Percentiles rank a stretch among this genome's conserved stretches.
Conservation (phyloP, 495 filamentous ascomycete genomes). For the Tuber microsphaerosporum region DNA sequence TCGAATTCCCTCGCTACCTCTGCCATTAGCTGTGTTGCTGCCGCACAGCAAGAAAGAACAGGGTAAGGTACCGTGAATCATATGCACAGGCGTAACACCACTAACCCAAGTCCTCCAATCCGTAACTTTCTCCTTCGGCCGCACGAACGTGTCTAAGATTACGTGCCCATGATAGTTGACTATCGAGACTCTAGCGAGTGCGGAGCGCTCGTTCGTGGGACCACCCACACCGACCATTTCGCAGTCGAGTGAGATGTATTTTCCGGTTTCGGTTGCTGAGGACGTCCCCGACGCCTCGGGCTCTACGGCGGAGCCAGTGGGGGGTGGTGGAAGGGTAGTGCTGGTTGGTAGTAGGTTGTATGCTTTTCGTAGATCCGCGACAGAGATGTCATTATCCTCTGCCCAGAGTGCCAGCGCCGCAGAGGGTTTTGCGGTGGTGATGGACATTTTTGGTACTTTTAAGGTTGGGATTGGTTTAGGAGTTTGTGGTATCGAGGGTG, state of each 20-base stretch:
- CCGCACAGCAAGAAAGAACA: neutral
- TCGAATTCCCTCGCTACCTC: constrained; percentile 58
- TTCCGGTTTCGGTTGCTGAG: constrained; percentile 60
- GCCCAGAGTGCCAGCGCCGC: constrained; percentile 47
- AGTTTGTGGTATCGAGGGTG: neutral
- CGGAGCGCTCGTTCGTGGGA: constrained; percentile 55
- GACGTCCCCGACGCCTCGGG: constrained; percentile 10
- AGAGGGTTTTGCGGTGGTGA: constrained; percentile 26
- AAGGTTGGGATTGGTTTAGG: neutral
- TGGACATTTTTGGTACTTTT: constrained; percentile 10
- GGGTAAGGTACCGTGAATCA: constrained; percentile 44
- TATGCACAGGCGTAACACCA: constrained; percentile 65
- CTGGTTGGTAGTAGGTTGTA: constrained; percentile 45
- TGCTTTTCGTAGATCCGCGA: constrained; percentile 55
- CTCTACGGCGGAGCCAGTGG: constrained; percentile 14
- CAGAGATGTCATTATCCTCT: constrained; percentile 56
- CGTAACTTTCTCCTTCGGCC: constrained; percentile 65
- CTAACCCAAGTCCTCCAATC: constrained; percentile 84
- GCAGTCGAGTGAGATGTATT: constrained; percentile 89
- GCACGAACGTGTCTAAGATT: constrained; percentile 85
- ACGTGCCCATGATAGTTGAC: constrained; percentile 89
- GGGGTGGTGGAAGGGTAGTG: constrained; percentile 32
- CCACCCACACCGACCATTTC: constrained; percentile 94
- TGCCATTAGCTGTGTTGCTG: neutral
- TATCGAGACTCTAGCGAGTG: constrained; percentile 73